Percentiles rank a stretch among this genome's conserved stretches.
These are phyloP conservation scores for Neostapfia colusana DNA, from an alignment of 176 grass and related monocot genomes.

Conservation along the genomic window DNA sequence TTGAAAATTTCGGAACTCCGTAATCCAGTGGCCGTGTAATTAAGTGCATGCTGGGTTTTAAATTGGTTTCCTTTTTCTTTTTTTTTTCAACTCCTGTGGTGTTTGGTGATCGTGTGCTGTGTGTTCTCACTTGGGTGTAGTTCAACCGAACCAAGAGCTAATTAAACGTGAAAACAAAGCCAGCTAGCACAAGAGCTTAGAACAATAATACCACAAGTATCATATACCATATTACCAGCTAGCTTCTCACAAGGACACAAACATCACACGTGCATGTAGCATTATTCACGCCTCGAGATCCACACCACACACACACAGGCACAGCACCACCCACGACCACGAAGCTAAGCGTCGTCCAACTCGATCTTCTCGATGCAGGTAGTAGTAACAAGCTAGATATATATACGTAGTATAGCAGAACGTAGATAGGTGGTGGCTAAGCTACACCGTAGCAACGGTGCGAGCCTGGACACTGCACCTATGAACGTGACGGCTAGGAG, in stretches of 20 bases:
- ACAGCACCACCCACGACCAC: background rate
- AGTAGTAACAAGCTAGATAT: background rate
- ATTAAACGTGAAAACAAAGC: background rate
- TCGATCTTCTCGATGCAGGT: constrained; percentile 36
- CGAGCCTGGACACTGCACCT: too few species aligned
- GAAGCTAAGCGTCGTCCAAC: constrained; percentile 31
- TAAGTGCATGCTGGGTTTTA: too few species aligned
- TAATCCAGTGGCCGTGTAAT: too few species aligned
- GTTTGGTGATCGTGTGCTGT: too few species aligned
- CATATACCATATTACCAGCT: background rate
- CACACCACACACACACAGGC: background rate
- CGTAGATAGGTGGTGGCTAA: background rate
- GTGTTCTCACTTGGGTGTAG: too few species aligned
- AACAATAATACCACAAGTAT: background rate
- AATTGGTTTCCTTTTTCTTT: too few species aligned
- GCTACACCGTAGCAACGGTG: constrained; percentile 22
- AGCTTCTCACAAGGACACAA: background rate
- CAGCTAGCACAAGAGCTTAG: too few species aligned
- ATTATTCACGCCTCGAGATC: too few species aligned
- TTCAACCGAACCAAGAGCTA: background rate
- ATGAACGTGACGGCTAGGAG: too few species aligned
- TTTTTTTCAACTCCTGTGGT: background rate
- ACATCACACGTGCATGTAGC: background rate
- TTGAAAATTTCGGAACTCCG: too few species aligned
- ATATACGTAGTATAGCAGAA: background rate